Percentiles rank a stretch among this genome's conserved stretches.
Conservation (phyloP, 2,329 filamentous ascomycete genomes). For the Aspergillus sclerotialis region DNA sequence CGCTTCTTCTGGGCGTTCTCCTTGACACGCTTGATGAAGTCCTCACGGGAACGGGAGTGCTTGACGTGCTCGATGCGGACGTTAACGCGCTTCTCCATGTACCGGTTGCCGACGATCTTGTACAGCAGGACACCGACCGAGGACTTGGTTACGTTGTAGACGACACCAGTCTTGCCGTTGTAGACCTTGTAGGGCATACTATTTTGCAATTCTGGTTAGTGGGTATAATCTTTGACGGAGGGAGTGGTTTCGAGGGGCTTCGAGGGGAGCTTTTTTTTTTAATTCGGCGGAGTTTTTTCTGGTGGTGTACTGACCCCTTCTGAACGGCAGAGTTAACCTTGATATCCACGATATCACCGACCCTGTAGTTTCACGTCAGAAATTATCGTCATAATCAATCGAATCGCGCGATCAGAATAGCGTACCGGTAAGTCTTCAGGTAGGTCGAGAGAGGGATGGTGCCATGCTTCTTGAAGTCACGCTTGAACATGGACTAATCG, state of each 20-base stretch:
- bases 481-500: conserved; percentile 77
- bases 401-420: conserved; percentile 10
- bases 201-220: conserved; percentile 24
- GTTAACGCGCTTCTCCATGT: conserved; percentile 99
- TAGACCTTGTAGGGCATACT: conserved; percentile 99
- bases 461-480: conserved; percentile 91
- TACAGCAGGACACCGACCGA: conserved; percentile 98
- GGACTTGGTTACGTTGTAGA: conserved; percentile 99
- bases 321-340: conserved; percentile 97
- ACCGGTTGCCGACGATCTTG: conserved; percentile 99
- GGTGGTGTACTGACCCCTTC: conserved; percentile 69
- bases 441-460: conserved; percentile 91
- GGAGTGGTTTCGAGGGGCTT: too few relatives aligned
- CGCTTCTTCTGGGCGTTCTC: conserved; percentile 86
- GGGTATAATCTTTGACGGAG: too few relatives aligned
- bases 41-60: conserved; percentile 90
- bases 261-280: too few relatives aligned
- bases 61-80: conserved; percentile 95
- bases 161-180: conserved; percentile 96
- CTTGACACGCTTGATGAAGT: conserved; percentile 96
- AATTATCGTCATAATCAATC: conserved; percentile 17
- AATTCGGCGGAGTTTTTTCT: conserved; percentile 18
- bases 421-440: conserved; percentile 84
- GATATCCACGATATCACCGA: conserved; percentile 98
- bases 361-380: conserved; percentile 55